Base-by-base conservation (phyloP, 495 filamentous ascomycete genomes). In the Podospora pseudocomata region DNA sequence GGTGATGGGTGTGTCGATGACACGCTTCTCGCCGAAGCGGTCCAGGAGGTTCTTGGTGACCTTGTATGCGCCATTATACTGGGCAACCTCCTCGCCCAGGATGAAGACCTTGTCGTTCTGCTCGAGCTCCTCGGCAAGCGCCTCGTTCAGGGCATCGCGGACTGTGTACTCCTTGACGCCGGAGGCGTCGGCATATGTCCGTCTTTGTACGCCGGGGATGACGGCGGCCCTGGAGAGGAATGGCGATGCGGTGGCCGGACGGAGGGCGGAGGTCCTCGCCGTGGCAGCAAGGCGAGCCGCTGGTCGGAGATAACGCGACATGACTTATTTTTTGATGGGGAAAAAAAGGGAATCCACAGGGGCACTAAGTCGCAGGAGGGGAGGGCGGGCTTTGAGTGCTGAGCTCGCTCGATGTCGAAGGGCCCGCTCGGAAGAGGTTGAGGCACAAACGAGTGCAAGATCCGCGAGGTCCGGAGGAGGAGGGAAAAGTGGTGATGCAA, bases 1-100 rank as follows among this genome's bases (percentile, higher is more conserved):
- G 59, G 95, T 99, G 82, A 99, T 99, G 72, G 95, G 95, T 68
- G 90, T 97, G 82, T 99, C 95, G 79, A 99, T 98, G 74, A 99
- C 91, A 70, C 95, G 86, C 88, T 94, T 97, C 30, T 96, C 93
- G 71, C 95, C 95, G 78, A 99, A 99, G 71, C 95, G 90, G 80
- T 99, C 95, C 74, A 98, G 79, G 62, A 99, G 86, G 64, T 96
- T 96, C 86, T 95, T 96, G 61, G 95, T 98, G 78, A 99, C 94
- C 82, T 99, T 99, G 89, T 99, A 99, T 73, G 95, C 95, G 85
- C 95, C 95, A 80, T 99, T 97, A 83, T 98, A 99, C 82, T 99
- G 95, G 73, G 95, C 95, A 69, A 99, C 96, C 84, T 99, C 95
- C 84, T 99, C 95, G 65, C 95, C 95, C 71, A 99, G 77, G 72